Conservation (phyloP, 495 filamentous ascomycete species). For the Cercophora scortea region DNA sequence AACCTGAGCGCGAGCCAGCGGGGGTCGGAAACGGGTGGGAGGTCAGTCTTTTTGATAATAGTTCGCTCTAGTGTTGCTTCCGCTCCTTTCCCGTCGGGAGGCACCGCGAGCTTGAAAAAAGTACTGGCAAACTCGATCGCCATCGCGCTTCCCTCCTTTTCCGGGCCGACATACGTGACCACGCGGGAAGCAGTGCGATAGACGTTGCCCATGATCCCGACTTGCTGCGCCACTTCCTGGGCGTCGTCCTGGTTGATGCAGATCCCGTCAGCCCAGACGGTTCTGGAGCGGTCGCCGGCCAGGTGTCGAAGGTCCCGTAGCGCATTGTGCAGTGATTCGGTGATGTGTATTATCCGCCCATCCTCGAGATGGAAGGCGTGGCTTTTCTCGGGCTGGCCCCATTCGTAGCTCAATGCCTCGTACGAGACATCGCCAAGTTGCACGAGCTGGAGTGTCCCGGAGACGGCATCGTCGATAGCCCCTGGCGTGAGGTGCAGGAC, state of each 20-base stretch:
- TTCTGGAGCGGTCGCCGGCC: neutral
- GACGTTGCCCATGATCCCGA: slow-evolving; percentile 15
- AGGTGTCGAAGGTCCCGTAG: slow-evolving; percentile 1
- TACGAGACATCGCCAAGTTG: neutral
- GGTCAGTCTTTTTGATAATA: neutral
- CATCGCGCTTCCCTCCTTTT: neutral
- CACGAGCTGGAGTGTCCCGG: neutral
- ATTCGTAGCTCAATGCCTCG: slow-evolving; percentile 5
- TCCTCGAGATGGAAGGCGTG: neutral
- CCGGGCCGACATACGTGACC: slow-evolving; percentile 15
- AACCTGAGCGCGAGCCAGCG: neutral
- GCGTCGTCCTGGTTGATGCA: slow-evolving; percentile 21
- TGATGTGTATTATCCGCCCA: neutral
- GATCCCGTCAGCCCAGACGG: slow-evolving; percentile 18
- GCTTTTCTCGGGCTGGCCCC: slow-evolving; percentile 1
- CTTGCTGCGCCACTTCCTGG: slow-evolving; percentile 11
- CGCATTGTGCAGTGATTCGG: neutral
- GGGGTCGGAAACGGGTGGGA: neutral
- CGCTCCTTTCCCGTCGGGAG: too few relatives aligned
- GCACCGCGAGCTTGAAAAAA: neutral
- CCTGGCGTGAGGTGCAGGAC: neutral
- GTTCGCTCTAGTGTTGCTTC: too few relatives aligned
- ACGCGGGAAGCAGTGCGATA: slow-evolving; percentile 3
- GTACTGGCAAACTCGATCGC: neutral
- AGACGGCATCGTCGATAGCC: neutral